Percentiles rank a stretch among this genome's conserved stretches.
Conservation (phyloP, 2,329 filamentous ascomycete species). For the Ophiostoma perfectum region DNA sequence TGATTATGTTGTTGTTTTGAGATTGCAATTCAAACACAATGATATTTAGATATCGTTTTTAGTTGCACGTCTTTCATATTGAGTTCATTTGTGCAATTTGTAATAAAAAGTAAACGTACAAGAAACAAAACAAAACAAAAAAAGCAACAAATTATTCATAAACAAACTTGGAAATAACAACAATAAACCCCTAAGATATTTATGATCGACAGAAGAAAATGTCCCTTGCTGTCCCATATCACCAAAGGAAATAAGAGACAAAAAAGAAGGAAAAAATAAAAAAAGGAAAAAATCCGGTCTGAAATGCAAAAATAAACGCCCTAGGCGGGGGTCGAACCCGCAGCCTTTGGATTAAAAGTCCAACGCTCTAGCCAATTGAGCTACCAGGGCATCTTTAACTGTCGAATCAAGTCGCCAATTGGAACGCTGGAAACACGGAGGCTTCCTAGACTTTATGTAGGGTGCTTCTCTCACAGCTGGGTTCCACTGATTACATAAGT, state of each 20-base stretch:
- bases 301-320: constrained; percentile 11
- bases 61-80: too few relatives aligned
- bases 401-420: constrained; percentile 13
- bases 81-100: too few relatives aligned
- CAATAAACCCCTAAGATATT: too few relatives aligned
- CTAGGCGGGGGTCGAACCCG: constrained; percentile 20
- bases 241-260: not conserved
- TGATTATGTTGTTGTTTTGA: too few relatives aligned
- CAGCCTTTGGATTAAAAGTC: constrained; percentile 21
- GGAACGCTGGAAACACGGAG: not conserved
- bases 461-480: fast-evolving
- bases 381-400: constrained; percentile 16
- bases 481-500: not conserved
- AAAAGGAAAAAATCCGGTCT: too few relatives aligned
- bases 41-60: too few relatives aligned
- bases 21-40: too few relatives aligned
- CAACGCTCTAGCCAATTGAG: constrained; percentile 21
- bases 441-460: not conserved
- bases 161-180: too few relatives aligned
- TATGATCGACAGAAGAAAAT: too few relatives aligned
- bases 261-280: not conserved
- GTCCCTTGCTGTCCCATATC: too few relatives aligned
- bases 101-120: too few relatives aligned
- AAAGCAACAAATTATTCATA: too few relatives aligned
- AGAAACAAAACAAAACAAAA: not conserved